Conservation (phyloP, 805 yeast genomes). For the Schwanniomyces polymorphus region DNA sequence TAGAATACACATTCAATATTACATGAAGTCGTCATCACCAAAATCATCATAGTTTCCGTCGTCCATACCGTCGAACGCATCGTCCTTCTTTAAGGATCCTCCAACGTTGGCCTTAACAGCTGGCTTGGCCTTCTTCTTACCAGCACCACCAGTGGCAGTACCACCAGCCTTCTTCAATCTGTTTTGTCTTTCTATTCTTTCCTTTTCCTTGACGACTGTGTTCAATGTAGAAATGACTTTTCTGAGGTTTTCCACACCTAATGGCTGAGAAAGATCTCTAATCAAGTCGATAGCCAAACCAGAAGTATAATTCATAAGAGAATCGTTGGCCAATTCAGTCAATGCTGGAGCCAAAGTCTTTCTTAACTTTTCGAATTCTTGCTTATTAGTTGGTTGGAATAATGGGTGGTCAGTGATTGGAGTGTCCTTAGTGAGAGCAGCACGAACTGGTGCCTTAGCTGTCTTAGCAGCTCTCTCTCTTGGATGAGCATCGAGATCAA, state of each 20-base stretch:
- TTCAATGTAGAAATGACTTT: constrained; percentile 84
- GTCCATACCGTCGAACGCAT: constrained; percentile 55
- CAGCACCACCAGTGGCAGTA: constrained; percentile 88
- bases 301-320: constrained; percentile 68
- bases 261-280: constrained; percentile 80
- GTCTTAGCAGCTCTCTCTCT: constrained; percentile 51
- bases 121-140: constrained; percentile 90
- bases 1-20: constrained; percentile 13
- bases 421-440: constrained; percentile 53
- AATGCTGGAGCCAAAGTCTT: constrained; percentile 22
- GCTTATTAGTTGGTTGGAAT: constrained; percentile 78
- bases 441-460: constrained; percentile 31
- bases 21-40: constrained; percentile 85
- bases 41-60: constrained; percentile 55
- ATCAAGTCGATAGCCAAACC: constrained; percentile 79
- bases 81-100: constrained; percentile 61
- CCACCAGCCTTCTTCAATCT: constrained; percentile 82
- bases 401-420: constrained; percentile 77
- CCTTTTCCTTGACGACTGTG: constrained; percentile 80
- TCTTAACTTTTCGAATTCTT: constrained; percentile 60
- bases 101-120: constrained; percentile 61
- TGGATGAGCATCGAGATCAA: constrained; percentile 50
- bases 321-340: constrained; percentile 48
- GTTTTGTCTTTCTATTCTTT: constrained; percentile 84
- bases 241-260: constrained; percentile 77